Percentiles rank a stretch among this genome's conserved stretches.
Evolutionary conservation across 1,284 basidiomycete species (phyloP).

Genomic region (Cutaneotrichosporon mucoides): DNA sequence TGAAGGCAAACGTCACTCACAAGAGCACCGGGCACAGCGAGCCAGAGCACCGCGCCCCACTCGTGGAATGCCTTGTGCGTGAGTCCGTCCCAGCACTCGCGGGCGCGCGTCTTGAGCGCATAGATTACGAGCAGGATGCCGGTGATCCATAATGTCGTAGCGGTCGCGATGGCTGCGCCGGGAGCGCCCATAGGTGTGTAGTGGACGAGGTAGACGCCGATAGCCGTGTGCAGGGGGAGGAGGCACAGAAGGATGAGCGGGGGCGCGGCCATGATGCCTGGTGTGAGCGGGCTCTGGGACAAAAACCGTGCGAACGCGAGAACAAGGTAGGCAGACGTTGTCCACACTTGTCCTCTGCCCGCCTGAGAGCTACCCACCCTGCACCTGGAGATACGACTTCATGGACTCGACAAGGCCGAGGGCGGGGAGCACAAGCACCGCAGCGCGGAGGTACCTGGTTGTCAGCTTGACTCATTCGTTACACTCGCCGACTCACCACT

Average conservation of each 20-base stretch:
- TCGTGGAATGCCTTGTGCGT: slow-evolving; percentile 15
- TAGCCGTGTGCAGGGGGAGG: slow-evolving; percentile 25
- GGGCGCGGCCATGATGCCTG: slow-evolving; percentile 25
- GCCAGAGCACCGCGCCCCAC: slow-evolving; percentile 21
- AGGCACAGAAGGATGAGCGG: slow-evolving; percentile 26
- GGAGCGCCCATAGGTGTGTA: slow-evolving; percentile 23
- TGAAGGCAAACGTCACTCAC: slow-evolving; percentile 11
- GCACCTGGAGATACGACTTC: slow-evolving; percentile 31
- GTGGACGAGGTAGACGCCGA: slow-evolving; percentile 26
- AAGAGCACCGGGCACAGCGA: slow-evolving; percentile 27
- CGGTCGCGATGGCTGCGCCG: slow-evolving; percentile 25
- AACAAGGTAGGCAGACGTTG: too few species aligned
- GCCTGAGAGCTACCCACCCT: slow-evolving; percentile 21
- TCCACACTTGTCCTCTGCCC: too few species aligned
- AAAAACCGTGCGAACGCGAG: too few species aligned
- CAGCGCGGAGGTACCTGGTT: slow-evolving; percentile 14
- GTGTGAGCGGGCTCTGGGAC: not conserved
- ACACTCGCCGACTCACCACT: slow-evolving; percentile 11
- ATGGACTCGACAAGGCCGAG: slow-evolving; percentile 28
- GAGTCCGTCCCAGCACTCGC: slow-evolving; percentile 31
- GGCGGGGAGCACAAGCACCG: slow-evolving; percentile 16
- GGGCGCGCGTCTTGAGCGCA: slow-evolving; percentile 20
- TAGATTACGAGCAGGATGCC: slow-evolving; percentile 22
- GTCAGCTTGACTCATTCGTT: not conserved
- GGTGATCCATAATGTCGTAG: slow-evolving; percentile 17